These are phyloP conservation scores for Fonsecaea monophora DNA, from an alignment of 2,329 filamentous ascomycete genomes.

Conservation along the genomic window DNA sequence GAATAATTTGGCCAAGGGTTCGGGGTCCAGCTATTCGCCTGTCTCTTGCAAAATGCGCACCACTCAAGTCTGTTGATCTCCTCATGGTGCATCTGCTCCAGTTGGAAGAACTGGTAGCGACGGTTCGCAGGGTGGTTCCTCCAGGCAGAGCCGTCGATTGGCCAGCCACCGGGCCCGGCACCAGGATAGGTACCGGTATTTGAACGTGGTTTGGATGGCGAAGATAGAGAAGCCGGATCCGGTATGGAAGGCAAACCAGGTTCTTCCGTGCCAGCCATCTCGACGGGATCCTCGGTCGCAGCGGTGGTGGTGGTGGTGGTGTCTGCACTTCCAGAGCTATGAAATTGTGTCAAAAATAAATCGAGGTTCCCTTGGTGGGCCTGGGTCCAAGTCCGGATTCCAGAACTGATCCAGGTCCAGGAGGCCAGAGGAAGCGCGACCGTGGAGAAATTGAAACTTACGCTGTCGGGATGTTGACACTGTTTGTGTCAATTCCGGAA, in stretches of 20 bases:
- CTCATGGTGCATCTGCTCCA: conserved; percentile 15
- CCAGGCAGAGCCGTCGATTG: conserved; percentile 20
- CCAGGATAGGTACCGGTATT: conserved; percentile 6
- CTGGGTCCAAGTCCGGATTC: conserved; percentile 11
- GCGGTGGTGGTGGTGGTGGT: neutral
- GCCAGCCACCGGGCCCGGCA: conserved; percentile 12
- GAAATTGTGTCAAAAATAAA: conserved; percentile 14
- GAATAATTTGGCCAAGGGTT: neutral
- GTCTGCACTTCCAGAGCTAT: neutral
- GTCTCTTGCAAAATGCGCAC: conserved; percentile 23
- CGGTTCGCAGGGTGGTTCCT: conserved; percentile 22
- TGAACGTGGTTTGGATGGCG: neutral
- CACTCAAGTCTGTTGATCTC: conserved; percentile 23
- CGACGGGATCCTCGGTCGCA: neutral
- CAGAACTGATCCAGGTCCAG: conserved; percentile 10
- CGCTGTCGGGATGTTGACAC: conserved; percentile 11
- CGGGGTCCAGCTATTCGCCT: neutral
- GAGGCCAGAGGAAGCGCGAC: conserved; percentile 13
- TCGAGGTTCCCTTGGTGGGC: neutral
- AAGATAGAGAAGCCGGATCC: neutral
- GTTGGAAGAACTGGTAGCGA: conserved; percentile 3
- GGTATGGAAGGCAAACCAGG: neutral
- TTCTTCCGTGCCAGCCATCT: conserved; percentile 10
- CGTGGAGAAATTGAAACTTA: conserved; percentile 20
- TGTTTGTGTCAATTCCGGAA: conserved; percentile 9